These are phyloP conservation scores for Syncephalastrum sp. DNA, from an alignment of 371 early-diverging fungal species.

Conservation along the genomic window DNA sequence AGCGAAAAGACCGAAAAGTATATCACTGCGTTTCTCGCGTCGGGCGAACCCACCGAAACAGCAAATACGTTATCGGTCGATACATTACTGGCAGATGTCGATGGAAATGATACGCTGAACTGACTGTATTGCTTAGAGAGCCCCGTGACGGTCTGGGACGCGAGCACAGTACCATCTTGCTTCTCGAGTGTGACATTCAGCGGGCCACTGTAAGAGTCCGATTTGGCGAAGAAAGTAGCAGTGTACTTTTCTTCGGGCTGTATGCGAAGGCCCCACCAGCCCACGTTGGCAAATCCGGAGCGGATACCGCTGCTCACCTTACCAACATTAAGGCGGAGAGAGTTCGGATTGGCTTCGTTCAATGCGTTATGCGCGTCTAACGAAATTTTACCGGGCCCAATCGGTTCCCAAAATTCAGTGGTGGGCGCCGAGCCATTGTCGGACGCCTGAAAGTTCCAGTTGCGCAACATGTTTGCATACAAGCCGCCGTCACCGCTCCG, in stretches of 20 bases:
- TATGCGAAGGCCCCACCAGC: conserved; percentile 21
- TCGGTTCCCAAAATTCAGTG: conserved; percentile 9
- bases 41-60: conserved; percentile 8
- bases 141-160: conserved; percentile 7
- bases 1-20: conserved; percentile 24
- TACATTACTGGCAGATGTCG: conserved; percentile 6
- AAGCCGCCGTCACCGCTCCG: conserved; percentile 22
- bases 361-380: conserved; percentile 6
- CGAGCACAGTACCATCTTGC: conserved; percentile 7
- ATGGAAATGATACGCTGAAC: conserved; percentile 11
- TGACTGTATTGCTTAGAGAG: conserved; percentile 12
- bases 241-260: conserved; percentile 18
- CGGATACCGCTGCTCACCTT: neutral
- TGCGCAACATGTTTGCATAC: conserved; percentile 23
- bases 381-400: conserved; percentile 9
- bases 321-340: conserved; percentile 17
- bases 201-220: conserved; percentile 15
- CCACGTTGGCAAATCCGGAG: conserved; percentile 20
- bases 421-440: conserved; percentile 14
- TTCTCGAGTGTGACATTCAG: conserved; percentile 18
- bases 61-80: conserved; percentile 19
- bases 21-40: conserved; percentile 12
- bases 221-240: conserved; percentile 20
- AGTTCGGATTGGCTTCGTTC: conserved; percentile 16
- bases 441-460: conserved; percentile 20